Evolutionary conservation across 805 yeast species (phyloP), one percentile per base, ranked within the genome.

Genomic region (Zygosaccharomyces gambellarensis): DNA sequence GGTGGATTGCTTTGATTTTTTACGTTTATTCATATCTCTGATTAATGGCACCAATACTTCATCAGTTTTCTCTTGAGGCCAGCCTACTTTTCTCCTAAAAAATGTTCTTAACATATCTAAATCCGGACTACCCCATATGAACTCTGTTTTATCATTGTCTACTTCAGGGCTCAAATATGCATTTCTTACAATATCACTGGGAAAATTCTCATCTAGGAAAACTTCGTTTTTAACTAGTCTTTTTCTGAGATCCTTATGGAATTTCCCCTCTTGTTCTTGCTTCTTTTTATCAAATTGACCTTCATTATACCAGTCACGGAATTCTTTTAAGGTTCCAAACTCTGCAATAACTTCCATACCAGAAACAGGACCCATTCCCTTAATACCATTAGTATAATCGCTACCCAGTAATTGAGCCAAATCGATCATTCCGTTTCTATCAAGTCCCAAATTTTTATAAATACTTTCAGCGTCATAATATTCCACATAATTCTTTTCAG

Each of bases 351-450:
- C 79, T 65, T 94, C 97, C 80, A 89, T 80, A 0, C 96, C 94
- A 17, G 84, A 76, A 1, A 94, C 98, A 0, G 97, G 97, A 1
- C 99, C 99, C 51, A 94, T 77, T 2, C 98, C 96, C 50, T 87
- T 84, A 31, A 94, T 69, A 0, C 99, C 99, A 46, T 84, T 87
- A 0, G 99, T 90, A 64, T 94, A 94, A 69, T 94, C 99, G 66
- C 97, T 88, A 0, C 99, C 99, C 19, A 94, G 69, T 23, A 94
- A 67, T 43, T 83, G 75, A 0, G 97, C 99, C 51, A 94, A 68
- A 39, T 87, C 89, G 27, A 94, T 88, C 65, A 94, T 68, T 49
- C 78, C 78, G 1, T 70, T 60, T 49, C 88, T 79, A 45, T 71
- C 74, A 14, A 94, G 72, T 0, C 95, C 95, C 3, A 89, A 65